Conservation (phyloP, 2,329 filamentous ascomycete species). For the Botryosphaeria agaves region DNA sequence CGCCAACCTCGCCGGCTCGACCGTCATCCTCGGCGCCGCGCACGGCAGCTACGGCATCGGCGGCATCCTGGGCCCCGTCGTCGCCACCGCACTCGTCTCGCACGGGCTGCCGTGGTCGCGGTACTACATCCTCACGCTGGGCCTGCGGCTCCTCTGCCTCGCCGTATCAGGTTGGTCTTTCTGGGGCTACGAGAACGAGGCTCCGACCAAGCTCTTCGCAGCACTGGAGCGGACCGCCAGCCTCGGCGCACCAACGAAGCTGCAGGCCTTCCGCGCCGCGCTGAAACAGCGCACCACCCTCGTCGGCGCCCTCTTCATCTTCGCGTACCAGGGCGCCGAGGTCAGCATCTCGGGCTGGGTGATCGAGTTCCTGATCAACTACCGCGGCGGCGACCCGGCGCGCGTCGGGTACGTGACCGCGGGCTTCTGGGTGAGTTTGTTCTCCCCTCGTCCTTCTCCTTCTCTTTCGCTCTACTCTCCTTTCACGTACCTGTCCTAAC, state of each 20-base stretch:
- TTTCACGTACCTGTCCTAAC: not conserved
- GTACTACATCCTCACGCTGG: slow-evolving; percentile 54
- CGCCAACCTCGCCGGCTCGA: slow-evolving; percentile 33
- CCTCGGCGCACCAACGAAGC: slow-evolving; percentile 25
- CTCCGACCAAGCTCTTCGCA: slow-evolving; percentile 23
- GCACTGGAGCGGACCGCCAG: slow-evolving; percentile 26
- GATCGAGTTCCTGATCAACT: slow-evolving; percentile 64
- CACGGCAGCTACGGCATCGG: slow-evolving; percentile 44
- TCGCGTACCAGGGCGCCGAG: slow-evolving; percentile 72
- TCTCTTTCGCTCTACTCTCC: not conserved
- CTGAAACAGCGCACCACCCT: slow-evolving; percentile 42
- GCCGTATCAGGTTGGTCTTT: slow-evolving; percentile 49
- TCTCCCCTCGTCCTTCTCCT: not conserved
- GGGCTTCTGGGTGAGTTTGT: slow-evolving; percentile 44
- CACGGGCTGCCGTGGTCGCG: slow-evolving; percentile 44
- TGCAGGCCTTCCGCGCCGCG: slow-evolving; percentile 31
- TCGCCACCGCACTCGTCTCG: slow-evolving; percentile 57
- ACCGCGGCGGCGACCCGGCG: slow-evolving; percentile 50
- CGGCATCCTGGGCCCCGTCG: slow-evolving; percentile 45
- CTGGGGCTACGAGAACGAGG: slow-evolving; percentile 49
- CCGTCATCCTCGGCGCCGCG: slow-evolving; percentile 38
- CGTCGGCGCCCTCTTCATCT: slow-evolving; percentile 65
- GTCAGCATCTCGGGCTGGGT: slow-evolving; percentile 77
- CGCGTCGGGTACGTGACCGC: slow-evolving; percentile 67
- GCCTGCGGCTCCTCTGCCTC: slow-evolving; percentile 39